phyloP scores from a whole-genome alignment of 2,329 filamentous ascomycete species.

The Neoascochyta sp. region DNA sequence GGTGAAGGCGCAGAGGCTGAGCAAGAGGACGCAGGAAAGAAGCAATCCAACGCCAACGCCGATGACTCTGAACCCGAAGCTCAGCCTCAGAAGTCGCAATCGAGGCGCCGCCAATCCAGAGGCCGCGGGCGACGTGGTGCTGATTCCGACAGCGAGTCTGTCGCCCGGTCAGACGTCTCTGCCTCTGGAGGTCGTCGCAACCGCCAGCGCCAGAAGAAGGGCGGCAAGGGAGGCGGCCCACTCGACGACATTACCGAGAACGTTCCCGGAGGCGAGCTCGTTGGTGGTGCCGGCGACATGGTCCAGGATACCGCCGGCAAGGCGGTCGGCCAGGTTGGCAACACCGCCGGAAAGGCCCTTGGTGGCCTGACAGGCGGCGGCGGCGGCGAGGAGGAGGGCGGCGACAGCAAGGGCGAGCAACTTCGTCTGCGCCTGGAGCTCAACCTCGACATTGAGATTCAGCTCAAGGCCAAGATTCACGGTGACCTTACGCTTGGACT shows the following conservation, averaged over 20 bases:
- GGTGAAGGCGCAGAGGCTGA: conserved; percentile 37
- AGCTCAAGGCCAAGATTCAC: conserved; percentile 63
- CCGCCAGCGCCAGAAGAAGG: conserved; percentile 50
- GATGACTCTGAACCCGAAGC: conserved; percentile 47
- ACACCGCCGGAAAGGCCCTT: conserved; percentile 43
- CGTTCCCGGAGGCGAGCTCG: conserved; percentile 50
- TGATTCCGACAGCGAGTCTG: conserved; percentile 53
- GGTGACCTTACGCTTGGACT: conserved; percentile 59
- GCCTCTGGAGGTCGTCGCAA: conserved; percentile 54
- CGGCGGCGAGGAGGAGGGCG: conserved; percentile 31
- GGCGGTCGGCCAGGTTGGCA: conserved; percentile 46
- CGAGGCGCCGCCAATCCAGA: conserved; percentile 49
- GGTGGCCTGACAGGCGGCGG: conserved; percentile 48
- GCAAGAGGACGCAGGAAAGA: conserved; percentile 40
- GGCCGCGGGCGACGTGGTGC: conserved; percentile 46
- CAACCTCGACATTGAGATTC: conserved; percentile 61
- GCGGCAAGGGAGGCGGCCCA: conserved; percentile 46
- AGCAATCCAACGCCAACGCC: conserved; percentile 38
- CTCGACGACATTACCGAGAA: conserved; percentile 56
- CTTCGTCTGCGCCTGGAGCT: conserved; percentile 57
- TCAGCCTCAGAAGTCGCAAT: conserved; percentile 38
- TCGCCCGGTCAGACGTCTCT: conserved; percentile 53
- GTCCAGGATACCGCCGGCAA: conserved; percentile 56
- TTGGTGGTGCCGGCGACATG: conserved; percentile 53
- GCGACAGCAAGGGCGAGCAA: conserved; percentile 45